A percentile compares a stretch with the other conserved stretches of the same genome.
These are phyloP conservation scores for Sporothrix mexicana DNA, from an alignment of 2,329 filamentous ascomycete species.

Conservation along the genomic window DNA sequence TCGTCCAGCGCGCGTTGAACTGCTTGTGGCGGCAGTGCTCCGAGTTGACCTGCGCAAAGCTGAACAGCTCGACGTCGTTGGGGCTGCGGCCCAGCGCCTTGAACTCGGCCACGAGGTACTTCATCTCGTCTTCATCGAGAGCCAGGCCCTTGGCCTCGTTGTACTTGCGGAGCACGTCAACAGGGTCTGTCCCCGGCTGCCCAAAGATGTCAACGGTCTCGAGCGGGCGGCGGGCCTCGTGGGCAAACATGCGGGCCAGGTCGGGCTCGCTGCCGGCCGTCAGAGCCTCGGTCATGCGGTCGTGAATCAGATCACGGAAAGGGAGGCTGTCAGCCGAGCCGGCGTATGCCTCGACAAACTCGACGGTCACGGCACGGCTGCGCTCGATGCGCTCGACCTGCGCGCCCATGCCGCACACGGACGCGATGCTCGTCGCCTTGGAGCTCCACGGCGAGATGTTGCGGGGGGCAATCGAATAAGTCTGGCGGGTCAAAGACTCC, in stretches of 20 bases:
- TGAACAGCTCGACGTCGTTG: slow-evolving; percentile 94
- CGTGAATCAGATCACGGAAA: slow-evolving; percentile 76
- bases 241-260: slow-evolving; percentile 77
- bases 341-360: slow-evolving; percentile 59
- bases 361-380: slow-evolving; percentile 76
- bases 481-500: slow-evolving; percentile 52
- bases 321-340: slow-evolving; percentile 51
- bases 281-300: slow-evolving; percentile 94
- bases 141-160: slow-evolving; percentile 85
- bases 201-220: slow-evolving; percentile 77
- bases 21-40: slow-evolving; percentile 88
- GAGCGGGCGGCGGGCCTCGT: slow-evolving; percentile 66
- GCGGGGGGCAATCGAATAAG: slow-evolving; percentile 76
- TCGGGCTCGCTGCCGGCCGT: slow-evolving; percentile 59
- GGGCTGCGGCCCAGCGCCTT: slow-evolving; percentile 69
- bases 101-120: slow-evolving; percentile 89
- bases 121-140: slow-evolving; percentile 85
- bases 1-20: slow-evolving; percentile 96
- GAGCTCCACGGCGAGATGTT: slow-evolving; percentile 97
- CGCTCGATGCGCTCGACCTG: slow-evolving; percentile 81
- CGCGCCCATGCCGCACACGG: slow-evolving; percentile 81
- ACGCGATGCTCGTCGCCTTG: slow-evolving; percentile 90
- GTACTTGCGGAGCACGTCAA: slow-evolving; percentile 77
- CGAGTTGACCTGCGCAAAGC: slow-evolving; percentile 99
- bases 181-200: slow-evolving; percentile 61